Conservation (phyloP, 2,329 filamentous ascomycete species). For the Phialocephala sp. region DNA sequence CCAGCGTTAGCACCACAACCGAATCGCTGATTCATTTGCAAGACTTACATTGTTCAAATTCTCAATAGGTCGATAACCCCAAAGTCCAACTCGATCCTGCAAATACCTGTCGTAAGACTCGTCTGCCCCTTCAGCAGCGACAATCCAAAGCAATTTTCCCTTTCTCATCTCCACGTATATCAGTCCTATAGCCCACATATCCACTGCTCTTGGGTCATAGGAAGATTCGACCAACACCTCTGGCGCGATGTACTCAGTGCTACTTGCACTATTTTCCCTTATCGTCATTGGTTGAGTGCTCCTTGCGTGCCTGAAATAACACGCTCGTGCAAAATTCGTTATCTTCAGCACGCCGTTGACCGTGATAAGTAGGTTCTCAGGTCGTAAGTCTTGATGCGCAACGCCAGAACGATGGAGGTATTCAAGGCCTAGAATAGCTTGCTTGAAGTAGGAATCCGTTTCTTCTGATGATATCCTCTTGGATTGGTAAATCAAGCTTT, state of each 20-base stretch:
- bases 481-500: constrained; percentile 4
- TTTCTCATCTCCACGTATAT: constrained; percentile 21
- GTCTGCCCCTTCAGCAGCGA: constrained; percentile 21
- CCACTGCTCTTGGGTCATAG: constrained; percentile 13
- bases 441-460: constrained; percentile 22
- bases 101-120: constrained; percentile 21
- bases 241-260: constrained; percentile 15
- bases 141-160: constrained; percentile 15
- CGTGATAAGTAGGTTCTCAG: constrained; percentile 13
- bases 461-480: constrained; percentile 1
- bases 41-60: constrained; percentile 18
- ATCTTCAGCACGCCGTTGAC: constrained; percentile 13
- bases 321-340: constrained; percentile 7
- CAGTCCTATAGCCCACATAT: constrained; percentile 21
- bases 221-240: constrained; percentile 11
- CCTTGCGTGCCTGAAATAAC: background rate
- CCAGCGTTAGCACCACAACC: background rate
- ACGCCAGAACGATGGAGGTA: constrained; percentile 16
- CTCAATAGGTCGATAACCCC: constrained; percentile 22
- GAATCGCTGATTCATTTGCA: background rate
- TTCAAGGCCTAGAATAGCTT: constrained; percentile 12
- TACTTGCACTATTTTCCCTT: constrained; percentile 4
- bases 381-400: constrained; percentile 18
- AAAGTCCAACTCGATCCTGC: constrained; percentile 9
- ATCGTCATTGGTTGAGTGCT: background rate